Base-by-base conservation (phyloP, 2,329 filamentous ascomycete species). In the Aspergillus ibericus region DNA sequence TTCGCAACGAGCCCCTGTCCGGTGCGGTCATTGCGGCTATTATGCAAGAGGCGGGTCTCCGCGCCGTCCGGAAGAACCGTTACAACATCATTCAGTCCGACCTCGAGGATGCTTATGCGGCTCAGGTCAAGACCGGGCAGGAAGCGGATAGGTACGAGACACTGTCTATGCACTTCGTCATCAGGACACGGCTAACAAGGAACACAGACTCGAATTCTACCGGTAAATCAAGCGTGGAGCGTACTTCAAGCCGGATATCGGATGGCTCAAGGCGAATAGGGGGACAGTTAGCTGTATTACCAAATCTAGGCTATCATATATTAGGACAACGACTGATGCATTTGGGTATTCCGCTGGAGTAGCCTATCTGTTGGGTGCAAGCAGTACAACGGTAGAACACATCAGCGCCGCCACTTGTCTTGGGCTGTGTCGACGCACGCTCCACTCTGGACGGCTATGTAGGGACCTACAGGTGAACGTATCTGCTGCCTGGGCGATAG, bases 61-160 rank as follows among this genome's bases (percentile, higher is more conserved):
- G 93, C 66, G 93, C 93, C 25, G 93, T 98, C 64, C 85, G 93
- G 70, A 98, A 97, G 87, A 98, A 99, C 80, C 84, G 95, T 70
- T 99, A 99, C 80, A 98, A 99, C 78, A 99, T 99, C 75, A 98
- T 99, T 71, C 95, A 99, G 82, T 87, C 85, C 63, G 95, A 99
- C 79, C 81, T 99, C 63, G 95, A 99, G 78, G 95, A 98, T 77
- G 95, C 95, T 46, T 99, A 99, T 78, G 93, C 92, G 38, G 91
- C 88, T 79, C 95, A 99, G 77, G 95, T 99, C 72, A 98, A 98
- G 87, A 91, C 85, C 36, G 84, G 85, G 50, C 82, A 85, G 62
- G 87, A 90, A 76, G 84, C 85, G 49, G 85, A 87, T 72, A 85
- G 87, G 77, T 80, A 76, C 69, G 77, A 56, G 40, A 20, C 38